Conservation (phyloP, 768 basidiomycete species). For the Pholiota molesta region DNA sequence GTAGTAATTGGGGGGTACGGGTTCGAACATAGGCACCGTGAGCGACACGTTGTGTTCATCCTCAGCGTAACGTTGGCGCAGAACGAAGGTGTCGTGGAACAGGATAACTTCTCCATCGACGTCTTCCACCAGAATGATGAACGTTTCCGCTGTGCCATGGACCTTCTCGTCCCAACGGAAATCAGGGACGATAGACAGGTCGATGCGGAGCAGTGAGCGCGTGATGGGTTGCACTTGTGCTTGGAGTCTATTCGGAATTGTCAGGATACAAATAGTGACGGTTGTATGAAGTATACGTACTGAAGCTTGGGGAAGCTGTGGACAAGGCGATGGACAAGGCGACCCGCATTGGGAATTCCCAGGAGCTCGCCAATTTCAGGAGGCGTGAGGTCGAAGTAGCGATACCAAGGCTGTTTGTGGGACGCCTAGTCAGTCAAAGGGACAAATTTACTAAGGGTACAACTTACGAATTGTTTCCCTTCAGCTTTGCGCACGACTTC, state of each 20-base stretch:
- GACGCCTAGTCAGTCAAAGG: background rate
- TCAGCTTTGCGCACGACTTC: slow-evolving; percentile 91
- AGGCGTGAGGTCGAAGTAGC: slow-evolving; percentile 91
- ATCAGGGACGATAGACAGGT: slow-evolving; percentile 94
- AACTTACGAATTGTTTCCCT: slow-evolving; percentile 92
- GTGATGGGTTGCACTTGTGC: slow-evolving; percentile 98
- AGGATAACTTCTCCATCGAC: slow-evolving; percentile 97
- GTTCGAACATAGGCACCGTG: slow-evolving; percentile 96
- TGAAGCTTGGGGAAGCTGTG: slow-evolving; percentile 97
- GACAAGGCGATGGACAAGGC: slow-evolving; percentile 88
- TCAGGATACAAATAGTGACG: background rate
- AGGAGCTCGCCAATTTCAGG: slow-evolving; percentile 96
- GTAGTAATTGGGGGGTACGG: slow-evolving; percentile 97
- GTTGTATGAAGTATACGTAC: slow-evolving; percentile 40
- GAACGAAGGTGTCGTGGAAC: slow-evolving; percentile 91
- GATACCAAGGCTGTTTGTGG: slow-evolving; percentile 79
- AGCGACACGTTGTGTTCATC: slow-evolving; percentile 95
- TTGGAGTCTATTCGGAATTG: slow-evolving; percentile 58
- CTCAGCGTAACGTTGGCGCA: slow-evolving; percentile 89
- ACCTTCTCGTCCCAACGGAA: slow-evolving; percentile 98
- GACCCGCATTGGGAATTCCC: slow-evolving; percentile 91
- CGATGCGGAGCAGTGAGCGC: slow-evolving; percentile 87
- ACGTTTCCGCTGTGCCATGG: slow-evolving; percentile 86
- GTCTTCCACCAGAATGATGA: slow-evolving; percentile 94
- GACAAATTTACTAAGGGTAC: background rate